A percentile compares a stretch with the other conserved stretches of the same genome.
Evolutionary conservation across 164 flowering plant species (phyloP).

Genomic region (Liriodendron chinense): DNA sequence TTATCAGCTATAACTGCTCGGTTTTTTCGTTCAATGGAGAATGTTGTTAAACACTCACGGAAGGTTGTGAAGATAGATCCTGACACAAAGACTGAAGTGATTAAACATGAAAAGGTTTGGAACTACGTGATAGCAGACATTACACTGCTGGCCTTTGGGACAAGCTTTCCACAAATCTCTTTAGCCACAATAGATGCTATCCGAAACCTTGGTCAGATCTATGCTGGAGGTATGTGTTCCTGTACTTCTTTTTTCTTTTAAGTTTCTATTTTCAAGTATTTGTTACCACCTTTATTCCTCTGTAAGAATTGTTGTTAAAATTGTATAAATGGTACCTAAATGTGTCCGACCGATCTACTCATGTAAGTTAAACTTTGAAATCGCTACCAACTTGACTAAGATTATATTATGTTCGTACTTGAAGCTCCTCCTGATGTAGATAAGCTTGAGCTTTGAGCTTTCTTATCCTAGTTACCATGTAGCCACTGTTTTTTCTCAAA

Average conservation of each 20-base stretch:
- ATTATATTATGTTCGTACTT: no score
- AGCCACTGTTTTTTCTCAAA: no score
- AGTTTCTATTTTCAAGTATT: neutral
- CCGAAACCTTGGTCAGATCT: constrained; percentile 58
- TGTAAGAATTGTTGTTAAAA: neutral
- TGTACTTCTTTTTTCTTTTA: neutral
- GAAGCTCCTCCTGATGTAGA: no score
- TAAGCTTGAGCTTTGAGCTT: neutral
- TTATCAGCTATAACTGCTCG: constrained; percentile 80
- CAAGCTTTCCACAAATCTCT: constrained; percentile 96
- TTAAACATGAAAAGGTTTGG: constrained; percentile 74
- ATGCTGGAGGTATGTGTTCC: constrained; percentile 80
- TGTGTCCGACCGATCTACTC: neutral
- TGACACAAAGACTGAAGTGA: constrained; percentile 34
- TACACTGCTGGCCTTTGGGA: constrained; percentile 81
- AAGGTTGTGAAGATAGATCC: constrained; percentile 71
- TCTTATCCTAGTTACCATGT: neutral
- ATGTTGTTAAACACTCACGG: constrained; percentile 80
- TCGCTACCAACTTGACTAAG: no score
- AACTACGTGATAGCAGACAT: constrained; percentile 89
- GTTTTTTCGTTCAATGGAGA: constrained; percentile 91
- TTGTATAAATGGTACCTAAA: neutral
- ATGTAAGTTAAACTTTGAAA: no score
- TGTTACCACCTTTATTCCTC: neutral
- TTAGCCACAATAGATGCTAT: constrained; percentile 88